Percentiles rank a stretch among this genome's conserved stretches.
phyloP scores from a whole-genome alignment of 2,329 filamentous ascomycete species.

The Ophiocordyceps camponoti-floridani region DNA sequence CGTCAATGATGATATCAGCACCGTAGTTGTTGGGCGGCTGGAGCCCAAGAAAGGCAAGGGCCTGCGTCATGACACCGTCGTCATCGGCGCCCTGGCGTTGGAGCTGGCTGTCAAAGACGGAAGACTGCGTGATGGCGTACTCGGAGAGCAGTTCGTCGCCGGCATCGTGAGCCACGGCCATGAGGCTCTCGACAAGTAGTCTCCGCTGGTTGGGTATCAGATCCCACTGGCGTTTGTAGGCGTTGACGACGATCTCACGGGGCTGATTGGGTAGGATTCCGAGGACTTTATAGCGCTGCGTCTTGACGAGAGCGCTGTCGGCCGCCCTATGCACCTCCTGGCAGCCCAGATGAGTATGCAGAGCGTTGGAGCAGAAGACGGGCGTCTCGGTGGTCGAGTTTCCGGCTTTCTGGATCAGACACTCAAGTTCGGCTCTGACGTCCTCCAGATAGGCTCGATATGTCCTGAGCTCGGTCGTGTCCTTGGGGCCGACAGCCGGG shows the following conservation, averaged over 20 bases:
- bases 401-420: conserved; percentile 17
- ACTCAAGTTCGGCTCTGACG: conserved; percentile 29
- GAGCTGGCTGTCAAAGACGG: conserved; percentile 19
- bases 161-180: conserved; percentile 16
- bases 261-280: conserved; percentile 18
- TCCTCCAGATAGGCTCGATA: conserved; percentile 31
- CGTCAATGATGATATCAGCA: conserved; percentile 15
- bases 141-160: conserved; percentile 16
- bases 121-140: conserved; percentile 19
- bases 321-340: conserved; percentile 11
- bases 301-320: conserved; percentile 11
- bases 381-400: conserved; percentile 11
- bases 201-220: conserved; percentile 12
- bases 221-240: conserved; percentile 23
- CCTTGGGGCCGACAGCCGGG: conserved; percentile 14
- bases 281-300: conserved; percentile 16
- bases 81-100: conserved; percentile 13
- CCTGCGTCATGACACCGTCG: conserved; percentile 13
- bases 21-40: conserved; percentile 16
- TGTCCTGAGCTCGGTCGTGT: conserved; percentile 19
- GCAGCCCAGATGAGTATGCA: conserved; percentile 15
- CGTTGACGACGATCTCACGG: conserved; percentile 17
- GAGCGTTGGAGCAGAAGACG: conserved; percentile 11
- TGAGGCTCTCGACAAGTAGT: conserved; percentile 14
- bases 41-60: conserved; percentile 16